phyloP scores from a whole-genome alignment of 1,284 basidiomycete genomes.

The Ustilago shanxiensis region DNA sequence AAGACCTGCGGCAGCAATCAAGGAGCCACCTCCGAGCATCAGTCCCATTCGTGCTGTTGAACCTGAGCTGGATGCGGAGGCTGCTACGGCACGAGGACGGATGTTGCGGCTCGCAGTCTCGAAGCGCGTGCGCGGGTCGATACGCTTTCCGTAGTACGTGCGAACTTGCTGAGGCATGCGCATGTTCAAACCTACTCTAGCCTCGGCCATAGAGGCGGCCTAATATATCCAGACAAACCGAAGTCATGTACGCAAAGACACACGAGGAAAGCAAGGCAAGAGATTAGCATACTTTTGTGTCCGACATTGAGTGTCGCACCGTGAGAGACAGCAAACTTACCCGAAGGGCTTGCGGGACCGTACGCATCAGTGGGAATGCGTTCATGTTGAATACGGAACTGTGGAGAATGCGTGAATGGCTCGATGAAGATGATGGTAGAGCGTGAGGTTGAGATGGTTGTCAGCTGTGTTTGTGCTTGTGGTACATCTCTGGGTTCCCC shows the following conservation, averaged over 20 bases:
- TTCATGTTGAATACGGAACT: slow-evolving; percentile 19
- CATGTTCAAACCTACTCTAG: slow-evolving; percentile 29
- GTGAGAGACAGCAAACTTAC: slow-evolving; percentile 10
- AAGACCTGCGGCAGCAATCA: slow-evolving; percentile 32
- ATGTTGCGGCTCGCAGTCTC: background rate
- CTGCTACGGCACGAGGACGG: slow-evolving; percentile 20
- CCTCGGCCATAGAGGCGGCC: slow-evolving; percentile 39
- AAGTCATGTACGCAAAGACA: background rate
- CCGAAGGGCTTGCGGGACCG: slow-evolving; percentile 33
- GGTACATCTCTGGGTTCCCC: background rate
- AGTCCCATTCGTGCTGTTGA: slow-evolving; percentile 27
- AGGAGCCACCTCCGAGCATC: slow-evolving; percentile 36
- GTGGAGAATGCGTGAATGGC: background rate
- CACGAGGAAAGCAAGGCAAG: background rate
- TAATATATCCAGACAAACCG: background rate
- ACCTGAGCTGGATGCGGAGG: slow-evolving; percentile 18
- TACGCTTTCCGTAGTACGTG: slow-evolving; percentile 41
- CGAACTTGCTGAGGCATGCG: slow-evolving; percentile 37
- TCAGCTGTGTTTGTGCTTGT: background rate
- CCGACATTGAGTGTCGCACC: background rate
- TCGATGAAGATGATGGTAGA: background rate
- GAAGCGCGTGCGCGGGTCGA: slow-evolving; percentile 29
- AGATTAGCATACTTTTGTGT: slow-evolving; percentile 3
- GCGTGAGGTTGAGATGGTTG: background rate
- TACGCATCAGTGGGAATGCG: slow-evolving; percentile 32